Evolutionary conservation across 2,329 filamentous ascomycete species (phyloP).

Genomic region (Beauveria medogensis): DNA sequence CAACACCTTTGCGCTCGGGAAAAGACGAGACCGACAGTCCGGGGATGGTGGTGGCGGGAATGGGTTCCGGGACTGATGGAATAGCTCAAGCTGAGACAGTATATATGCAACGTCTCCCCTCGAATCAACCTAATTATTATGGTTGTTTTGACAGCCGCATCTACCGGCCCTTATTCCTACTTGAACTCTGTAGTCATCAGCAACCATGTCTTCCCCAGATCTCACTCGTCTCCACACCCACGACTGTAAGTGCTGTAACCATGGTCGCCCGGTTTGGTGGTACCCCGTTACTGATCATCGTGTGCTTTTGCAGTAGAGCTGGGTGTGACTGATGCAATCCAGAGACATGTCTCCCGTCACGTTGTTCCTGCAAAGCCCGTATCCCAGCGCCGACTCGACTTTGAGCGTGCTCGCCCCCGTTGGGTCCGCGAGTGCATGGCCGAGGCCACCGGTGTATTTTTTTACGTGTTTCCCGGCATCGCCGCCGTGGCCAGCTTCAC

Average conservation of each 20-base stretch:
- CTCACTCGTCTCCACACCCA: constrained; percentile 14
- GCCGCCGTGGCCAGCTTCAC: constrained; percentile 44
- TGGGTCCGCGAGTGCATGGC: constrained; percentile 47
- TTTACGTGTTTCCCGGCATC: constrained; percentile 46
- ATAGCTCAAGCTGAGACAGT: neutral
- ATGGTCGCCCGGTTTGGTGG: neutral
- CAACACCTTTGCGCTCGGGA: neutral
- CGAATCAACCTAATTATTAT: neutral
- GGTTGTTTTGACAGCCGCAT: neutral
- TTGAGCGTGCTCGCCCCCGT: constrained; percentile 43
- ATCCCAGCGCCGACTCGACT: constrained; percentile 44
- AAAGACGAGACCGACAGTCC: neutral
- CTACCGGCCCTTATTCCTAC: neutral
- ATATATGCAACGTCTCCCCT: neutral
- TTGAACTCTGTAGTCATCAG: neutral
- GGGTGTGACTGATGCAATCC: constrained; percentile 44
- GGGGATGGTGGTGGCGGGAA: neutral
- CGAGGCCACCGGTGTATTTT: constrained; percentile 50
- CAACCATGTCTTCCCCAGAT: constrained; percentile 8
- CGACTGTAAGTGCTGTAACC: constrained; percentile 12
- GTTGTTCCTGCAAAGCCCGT: constrained; percentile 42
- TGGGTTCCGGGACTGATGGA: neutral
- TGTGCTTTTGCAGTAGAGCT: constrained; percentile 31
- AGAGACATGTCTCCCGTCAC: constrained; percentile 40
- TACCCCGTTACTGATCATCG: neutral